Percentiles rank a stretch among this genome's conserved stretches.
Conservation (phyloP, 192 early-diverging fungal species). For the Linnemannia exigua region DNA sequence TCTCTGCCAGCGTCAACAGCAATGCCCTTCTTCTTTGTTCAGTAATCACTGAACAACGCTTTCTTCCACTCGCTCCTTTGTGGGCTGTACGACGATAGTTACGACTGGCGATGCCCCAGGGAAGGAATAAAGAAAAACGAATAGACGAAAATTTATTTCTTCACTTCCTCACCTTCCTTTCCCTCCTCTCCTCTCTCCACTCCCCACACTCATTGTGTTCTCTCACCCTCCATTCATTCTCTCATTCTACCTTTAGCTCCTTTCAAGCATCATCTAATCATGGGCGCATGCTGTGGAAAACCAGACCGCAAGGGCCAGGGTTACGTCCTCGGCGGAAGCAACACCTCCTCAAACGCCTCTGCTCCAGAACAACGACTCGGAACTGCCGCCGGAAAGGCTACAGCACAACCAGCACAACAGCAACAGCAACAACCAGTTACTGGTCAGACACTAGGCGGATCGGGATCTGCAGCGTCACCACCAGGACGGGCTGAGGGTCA, state of each 20-base stretch:
- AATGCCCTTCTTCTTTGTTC: too few relatives aligned
- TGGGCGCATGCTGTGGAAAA: slow-evolving; percentile 55
- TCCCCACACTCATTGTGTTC: background rate
- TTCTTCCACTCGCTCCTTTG: too few relatives aligned
- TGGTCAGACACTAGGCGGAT: slow-evolving; percentile 24
- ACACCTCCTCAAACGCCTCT: slow-evolving; percentile 37
- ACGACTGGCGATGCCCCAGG: too few relatives aligned
- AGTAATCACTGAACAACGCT: too few relatives aligned
- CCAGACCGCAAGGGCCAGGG: slow-evolving; percentile 38
- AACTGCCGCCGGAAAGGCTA: background rate
- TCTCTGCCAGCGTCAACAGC: too few relatives aligned
- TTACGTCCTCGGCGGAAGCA: slow-evolving; percentile 46
- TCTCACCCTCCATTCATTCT: background rate
- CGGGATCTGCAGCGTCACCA: background rate
- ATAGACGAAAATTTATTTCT: background rate
- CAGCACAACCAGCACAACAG: slow-evolving; percentile 1
- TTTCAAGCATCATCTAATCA: slow-evolving; percentile 16
- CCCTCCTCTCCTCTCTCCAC: background rate
- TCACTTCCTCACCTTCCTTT: background rate
- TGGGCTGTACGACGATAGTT: too few relatives aligned
- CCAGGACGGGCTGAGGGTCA: slow-evolving; percentile 17
- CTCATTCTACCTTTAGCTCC: too few relatives aligned
- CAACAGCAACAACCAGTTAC: background rate
- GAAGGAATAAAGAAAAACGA: background rate
- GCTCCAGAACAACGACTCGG: slow-evolving; percentile 16